Conservation (phyloP, 2,329 filamentous ascomycete species). For the Fusarium sp. region DNA sequence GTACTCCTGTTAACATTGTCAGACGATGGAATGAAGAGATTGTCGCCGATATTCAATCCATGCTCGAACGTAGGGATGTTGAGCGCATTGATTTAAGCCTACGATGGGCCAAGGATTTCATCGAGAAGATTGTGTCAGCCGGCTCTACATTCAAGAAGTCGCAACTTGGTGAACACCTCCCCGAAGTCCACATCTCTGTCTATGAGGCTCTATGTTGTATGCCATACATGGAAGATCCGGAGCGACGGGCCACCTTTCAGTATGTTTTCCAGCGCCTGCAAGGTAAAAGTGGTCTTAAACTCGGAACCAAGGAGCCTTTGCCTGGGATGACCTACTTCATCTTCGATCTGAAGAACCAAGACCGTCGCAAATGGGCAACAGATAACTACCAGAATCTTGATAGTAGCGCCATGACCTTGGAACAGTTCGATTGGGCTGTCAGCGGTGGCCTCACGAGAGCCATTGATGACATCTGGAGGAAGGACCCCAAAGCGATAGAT, state of each 20-base stretch:
- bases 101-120: slow-evolving; percentile 67
- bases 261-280: slow-evolving; percentile 83
- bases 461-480: slow-evolving; percentile 72
- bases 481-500: slow-evolving; percentile 58
- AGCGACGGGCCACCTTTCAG: slow-evolving; percentile 76
- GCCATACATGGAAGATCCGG: slow-evolving; percentile 75
- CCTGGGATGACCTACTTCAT: slow-evolving; percentile 89
- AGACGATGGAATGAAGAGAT: slow-evolving; percentile 66
- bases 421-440: slow-evolving; percentile 91
- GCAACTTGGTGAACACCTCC: slow-evolving; percentile 63
- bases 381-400: slow-evolving; percentile 65
- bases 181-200: slow-evolving; percentile 80
- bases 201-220: slow-evolving; percentile 92
- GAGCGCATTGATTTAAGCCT: slow-evolving; percentile 73
- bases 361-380: slow-evolving; percentile 62
- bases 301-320: slow-evolving; percentile 79
- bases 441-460: slow-evolving; percentile 78
- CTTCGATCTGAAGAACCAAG: slow-evolving; percentile 73
- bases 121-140: slow-evolving; percentile 66
- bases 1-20: slow-evolving; percentile 37
- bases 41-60: slow-evolving; percentile 66
- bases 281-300: slow-evolving; percentile 81
- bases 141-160: slow-evolving; percentile 64
- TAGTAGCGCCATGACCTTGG: slow-evolving; percentile 72
- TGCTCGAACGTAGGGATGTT: slow-evolving; percentile 73